Percentiles rank a stretch among this genome's conserved stretches.
Evolutionary conservation across 352 stramenopile genomes (phyloP).

Genomic region (Pythium plurisporium): DNA sequence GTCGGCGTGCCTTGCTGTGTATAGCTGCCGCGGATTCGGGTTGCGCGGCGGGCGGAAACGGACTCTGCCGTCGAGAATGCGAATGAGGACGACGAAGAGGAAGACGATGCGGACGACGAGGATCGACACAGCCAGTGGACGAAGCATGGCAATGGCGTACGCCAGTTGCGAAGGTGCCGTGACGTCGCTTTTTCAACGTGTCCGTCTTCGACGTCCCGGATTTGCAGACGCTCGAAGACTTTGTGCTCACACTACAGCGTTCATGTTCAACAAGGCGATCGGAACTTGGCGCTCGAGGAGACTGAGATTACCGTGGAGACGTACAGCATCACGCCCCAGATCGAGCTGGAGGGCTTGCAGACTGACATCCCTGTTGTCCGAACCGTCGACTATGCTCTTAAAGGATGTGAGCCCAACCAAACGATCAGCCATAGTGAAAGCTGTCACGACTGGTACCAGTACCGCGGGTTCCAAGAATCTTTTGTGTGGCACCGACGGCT

Average conservation of each 20-base stretch:
- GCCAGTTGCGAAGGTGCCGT: slow-evolving; percentile 37
- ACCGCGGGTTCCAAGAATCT: slow-evolving; percentile 13
- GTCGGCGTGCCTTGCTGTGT: no score
- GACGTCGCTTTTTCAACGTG: slow-evolving; percentile 33
- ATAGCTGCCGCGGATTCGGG: no score
- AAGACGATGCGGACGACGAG: slow-evolving; percentile 6
- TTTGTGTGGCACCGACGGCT: slow-evolving; percentile 32
- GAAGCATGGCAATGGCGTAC: slow-evolving; percentile 24
- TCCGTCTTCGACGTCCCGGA: slow-evolving; percentile 11
- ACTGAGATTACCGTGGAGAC: slow-evolving; percentile 8
- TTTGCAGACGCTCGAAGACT: neutral
- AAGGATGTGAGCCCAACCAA: neutral
- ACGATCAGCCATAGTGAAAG: neutral
- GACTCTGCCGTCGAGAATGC: neutral
- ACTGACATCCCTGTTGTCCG: slow-evolving; percentile 9
- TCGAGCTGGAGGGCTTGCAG: slow-evolving; percentile 7
- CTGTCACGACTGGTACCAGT: no score
- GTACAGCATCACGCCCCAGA: slow-evolving; percentile 17
- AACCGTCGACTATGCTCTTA: slow-evolving; percentile 2
- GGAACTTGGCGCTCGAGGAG: neutral
- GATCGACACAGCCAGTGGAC: slow-evolving; percentile 26
- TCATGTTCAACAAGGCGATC: neutral
- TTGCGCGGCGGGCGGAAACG: no score
- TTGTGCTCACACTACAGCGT: neutral
- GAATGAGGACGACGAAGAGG: slow-evolving; percentile 2